These are phyloP conservation scores for Auricularia cornea DNA, from an alignment of 768 basidiomycete genomes.

Conservation along the genomic window DNA sequence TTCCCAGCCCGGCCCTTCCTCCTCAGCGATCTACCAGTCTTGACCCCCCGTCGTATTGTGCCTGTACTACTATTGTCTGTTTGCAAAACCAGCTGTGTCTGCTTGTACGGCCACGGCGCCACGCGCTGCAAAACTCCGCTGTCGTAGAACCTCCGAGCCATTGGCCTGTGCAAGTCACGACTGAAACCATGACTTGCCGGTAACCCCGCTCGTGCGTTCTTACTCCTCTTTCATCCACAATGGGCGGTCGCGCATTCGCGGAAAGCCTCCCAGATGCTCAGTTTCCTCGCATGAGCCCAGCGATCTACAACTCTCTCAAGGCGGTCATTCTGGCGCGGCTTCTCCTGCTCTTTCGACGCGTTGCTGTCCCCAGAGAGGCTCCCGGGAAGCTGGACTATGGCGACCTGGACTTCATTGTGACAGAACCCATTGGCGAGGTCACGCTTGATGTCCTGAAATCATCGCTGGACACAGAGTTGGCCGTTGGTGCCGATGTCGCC, in stretches of 20 bases:
- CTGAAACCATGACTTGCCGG: too few species aligned
- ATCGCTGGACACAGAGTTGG: conserved; percentile 40
- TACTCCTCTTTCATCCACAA: conserved; percentile 19
- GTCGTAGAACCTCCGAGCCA: too few species aligned
- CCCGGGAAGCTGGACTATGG: conserved; percentile 61
- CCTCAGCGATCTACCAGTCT: background rate
- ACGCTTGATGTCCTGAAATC: conserved; percentile 27
- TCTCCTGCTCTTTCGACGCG: conserved; percentile 38
- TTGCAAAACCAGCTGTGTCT: too few species aligned
- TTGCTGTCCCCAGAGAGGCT: conserved; percentile 50
- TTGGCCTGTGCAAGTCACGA: too few species aligned
- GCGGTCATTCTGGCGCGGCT: conserved; percentile 34
- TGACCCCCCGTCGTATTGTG: too few species aligned
- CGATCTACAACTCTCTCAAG: conserved; percentile 46
- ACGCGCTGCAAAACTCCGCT: too few species aligned
- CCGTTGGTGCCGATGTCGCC: conserved; percentile 40
- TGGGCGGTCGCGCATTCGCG: conserved; percentile 68
- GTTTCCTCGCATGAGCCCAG: conserved; percentile 56
- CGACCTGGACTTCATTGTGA: conserved; percentile 62
- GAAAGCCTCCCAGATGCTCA: conserved; percentile 32
- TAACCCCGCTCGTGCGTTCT: too few species aligned
- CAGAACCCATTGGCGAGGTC: conserved; percentile 28
- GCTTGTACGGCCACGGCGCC: too few species aligned
- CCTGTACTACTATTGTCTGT: too few species aligned
- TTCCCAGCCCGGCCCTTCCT: background rate